Conservation (phyloP, 768 basidiomycete species). For the Suillus subaureus region DNA sequence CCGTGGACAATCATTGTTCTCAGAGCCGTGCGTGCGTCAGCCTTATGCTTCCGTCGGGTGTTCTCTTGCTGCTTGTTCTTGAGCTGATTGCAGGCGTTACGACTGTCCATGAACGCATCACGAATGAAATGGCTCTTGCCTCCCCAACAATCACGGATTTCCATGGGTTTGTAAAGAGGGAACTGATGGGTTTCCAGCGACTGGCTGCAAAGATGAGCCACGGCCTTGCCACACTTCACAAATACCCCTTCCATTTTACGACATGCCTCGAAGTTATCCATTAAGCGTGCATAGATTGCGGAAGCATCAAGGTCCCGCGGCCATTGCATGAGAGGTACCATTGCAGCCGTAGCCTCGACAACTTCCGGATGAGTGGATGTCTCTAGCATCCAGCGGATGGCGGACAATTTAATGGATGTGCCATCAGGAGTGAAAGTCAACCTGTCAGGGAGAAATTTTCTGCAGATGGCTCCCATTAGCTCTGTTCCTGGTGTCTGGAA, state of each 20-base stretch:
- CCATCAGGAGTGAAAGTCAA: too few species aligned
- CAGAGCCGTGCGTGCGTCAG: not conserved
- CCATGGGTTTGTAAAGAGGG: too few species aligned
- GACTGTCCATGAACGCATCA: not conserved
- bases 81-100: not conserved
- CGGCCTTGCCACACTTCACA: not conserved
- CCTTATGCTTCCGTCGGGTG: not conserved
- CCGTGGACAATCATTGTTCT: not conserved
- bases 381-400: not conserved
- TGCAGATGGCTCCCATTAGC: too few species aligned
- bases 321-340: not conserved
- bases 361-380: not conserved
- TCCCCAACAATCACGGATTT: not conserved
- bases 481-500: too few species aligned
- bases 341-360: not conserved
- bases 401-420: not conserved
- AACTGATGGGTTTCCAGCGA: not conserved
- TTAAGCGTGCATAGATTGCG: not conserved
- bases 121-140: not conserved
- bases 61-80: not conserved
- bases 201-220: not conserved
- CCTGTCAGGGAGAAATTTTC: too few species aligned
- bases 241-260: not conserved
- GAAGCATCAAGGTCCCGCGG: not conserved
- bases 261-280: too few species aligned